A percentile compares a stretch with the other conserved stretches of the same genome.
Conservation (phyloP, 2,329 filamentous ascomycete genomes). For the Geosmithia flava region DNA sequence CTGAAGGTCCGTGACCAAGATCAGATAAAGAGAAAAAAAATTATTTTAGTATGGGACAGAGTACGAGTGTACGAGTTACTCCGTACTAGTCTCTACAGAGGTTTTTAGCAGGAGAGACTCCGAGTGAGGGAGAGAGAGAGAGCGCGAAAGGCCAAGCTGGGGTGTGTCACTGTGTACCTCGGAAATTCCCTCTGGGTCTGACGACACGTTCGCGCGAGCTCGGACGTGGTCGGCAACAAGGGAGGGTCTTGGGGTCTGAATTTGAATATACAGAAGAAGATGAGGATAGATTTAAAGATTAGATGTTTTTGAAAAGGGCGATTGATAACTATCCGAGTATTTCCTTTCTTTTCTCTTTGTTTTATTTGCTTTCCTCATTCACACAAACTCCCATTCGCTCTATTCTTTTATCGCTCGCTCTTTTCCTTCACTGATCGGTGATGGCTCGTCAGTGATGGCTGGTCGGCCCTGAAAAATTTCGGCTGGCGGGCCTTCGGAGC, state of each 20-base stretch:
- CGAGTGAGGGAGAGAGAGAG: neutral
- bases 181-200: slow-evolving; percentile 1
- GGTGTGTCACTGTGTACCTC: slow-evolving; percentile 1
- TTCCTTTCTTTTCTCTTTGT: neutral
- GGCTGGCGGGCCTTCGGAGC: neutral
- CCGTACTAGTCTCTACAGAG: no score
- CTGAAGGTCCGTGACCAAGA: neutral
- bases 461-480: neutral
- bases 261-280: no score
- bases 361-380: neutral
- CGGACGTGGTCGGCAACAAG: neutral
- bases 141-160: neutral
- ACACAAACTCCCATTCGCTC: no score
- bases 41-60: neutral
- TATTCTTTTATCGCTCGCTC: neutral
- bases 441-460: no score
- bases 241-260: no score
- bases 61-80: no score
- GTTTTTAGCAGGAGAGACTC: no score
- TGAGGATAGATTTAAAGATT: no score
- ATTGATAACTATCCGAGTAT: neutral
- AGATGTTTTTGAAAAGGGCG: no score
- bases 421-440: neutral
- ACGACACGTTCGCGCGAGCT: neutral
- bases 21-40: neutral